Evolutionary conservation across 345 rosid genomes (phyloP), one percentile per base, ranked within the genome.

Genomic region (Bruguiera gymnorhiza): DNA sequence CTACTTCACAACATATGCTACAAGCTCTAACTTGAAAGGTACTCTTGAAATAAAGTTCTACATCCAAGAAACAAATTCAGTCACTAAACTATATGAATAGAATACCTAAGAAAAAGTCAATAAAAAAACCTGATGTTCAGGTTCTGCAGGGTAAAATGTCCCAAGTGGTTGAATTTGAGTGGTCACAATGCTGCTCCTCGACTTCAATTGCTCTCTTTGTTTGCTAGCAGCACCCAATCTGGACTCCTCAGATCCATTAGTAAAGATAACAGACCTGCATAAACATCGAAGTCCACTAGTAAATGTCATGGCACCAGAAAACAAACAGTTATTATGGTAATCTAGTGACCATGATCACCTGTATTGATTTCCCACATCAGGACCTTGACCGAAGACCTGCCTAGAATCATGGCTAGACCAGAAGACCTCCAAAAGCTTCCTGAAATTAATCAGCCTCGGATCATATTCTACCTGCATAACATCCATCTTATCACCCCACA

Each of bases 301-400:
- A 7, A 56, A 54, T 6, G 0, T 20, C 18, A 10, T 4, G 1
- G 13, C 29, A 20, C 6, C 16, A 3, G 16, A 24, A 31, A 26
- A 6, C 0, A 66, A 32, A 59, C 6, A 31, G 37, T 9, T 53
- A 53, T 19, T 0, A n/a, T 5, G 26, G n/a, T 7, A 6, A 0
- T 11, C 6, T 27, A 20, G 24, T 53, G 1, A n/a, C 9, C 37
- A 60, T 32, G 4, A 6, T 70, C 74, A 89, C 99, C 97, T 94
- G 83, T 94, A 94, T 52, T 94, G 97, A 66, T 75, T 75, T 62
- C 99, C 99, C 32, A 92, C 97, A 75, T 95, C 99, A 70, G 97
- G 99, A 76, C 97, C 99, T 76, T 94, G 97, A 29, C 99, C 97
- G 81, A 88, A 90, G 6, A 87, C 95, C 78, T 94, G 97, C 74